These are phyloP conservation scores for Hymenoscyphus repandus DNA, from an alignment of 2,329 filamentous ascomycete genomes.

Conservation along the genomic window DNA sequence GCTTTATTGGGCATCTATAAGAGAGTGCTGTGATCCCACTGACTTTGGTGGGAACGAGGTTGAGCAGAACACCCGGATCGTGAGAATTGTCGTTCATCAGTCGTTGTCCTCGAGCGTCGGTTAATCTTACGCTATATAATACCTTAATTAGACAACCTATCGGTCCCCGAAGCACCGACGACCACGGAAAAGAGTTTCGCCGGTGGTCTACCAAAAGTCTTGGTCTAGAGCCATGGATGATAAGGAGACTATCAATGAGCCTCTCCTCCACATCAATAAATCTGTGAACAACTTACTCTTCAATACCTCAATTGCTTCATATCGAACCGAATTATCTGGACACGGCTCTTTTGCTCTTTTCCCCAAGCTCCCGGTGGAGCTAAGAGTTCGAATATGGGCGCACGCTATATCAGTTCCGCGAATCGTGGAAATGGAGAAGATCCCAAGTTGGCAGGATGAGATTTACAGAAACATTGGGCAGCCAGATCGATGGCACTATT, in stretches of 20 bases:
- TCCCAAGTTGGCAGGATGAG: constrained; percentile 4
- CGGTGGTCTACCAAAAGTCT: not conserved
- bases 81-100: not conserved
- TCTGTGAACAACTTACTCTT: not conserved
- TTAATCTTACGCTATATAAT: too few species aligned
- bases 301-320: constrained; percentile 3
- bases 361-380: constrained; percentile 1
- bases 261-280: not conserved
- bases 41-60: too few species aligned
- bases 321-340: not conserved
- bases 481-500: constrained; percentile 8
- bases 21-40: not conserved
- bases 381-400: constrained; percentile 4
- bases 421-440: constrained; percentile 10
- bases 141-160: too few species aligned
- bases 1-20: not conserved
- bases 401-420: constrained; percentile 6
- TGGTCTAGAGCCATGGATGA: not conserved
- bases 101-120: not conserved
- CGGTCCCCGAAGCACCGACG: too few species aligned
- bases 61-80: not conserved
- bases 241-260: not conserved
- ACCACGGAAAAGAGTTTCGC: not conserved
- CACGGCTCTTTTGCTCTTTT: constrained; percentile 2
- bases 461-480: too few species aligned